Evolutionary conservation across 805 yeast species (phyloP), one percentile per base, ranked within the genome.

Genomic region (Saccharomycopsis fibuligera): DNA sequence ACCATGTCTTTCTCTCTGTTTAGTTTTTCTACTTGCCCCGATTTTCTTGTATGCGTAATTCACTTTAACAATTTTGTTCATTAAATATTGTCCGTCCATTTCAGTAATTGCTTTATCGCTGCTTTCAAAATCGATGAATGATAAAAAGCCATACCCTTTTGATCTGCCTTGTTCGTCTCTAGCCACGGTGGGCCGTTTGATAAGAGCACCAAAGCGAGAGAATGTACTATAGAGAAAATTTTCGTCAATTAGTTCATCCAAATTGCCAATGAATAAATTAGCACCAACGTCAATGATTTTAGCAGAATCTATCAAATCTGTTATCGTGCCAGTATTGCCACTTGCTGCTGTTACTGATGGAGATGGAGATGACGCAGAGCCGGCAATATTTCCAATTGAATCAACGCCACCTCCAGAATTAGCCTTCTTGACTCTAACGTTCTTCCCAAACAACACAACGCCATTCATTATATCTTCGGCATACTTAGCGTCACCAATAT

Each of bases 1-100:
- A n/a, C 96, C 96, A 57, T 86, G 95, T 42, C 75, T 72, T 17
- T 78, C 78, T 50, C 74, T 72, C 17, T 70, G 74, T 45, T 69
- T 77, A 12, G 48, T 45, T 10, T 55, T 58, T 27, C 52, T 44
- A 19, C 52, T 41, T 8, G 52, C 45, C 14, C 52, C 52, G 12
- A 45, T n/a, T 48, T 76, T 78, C 63, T 86, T 87, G 58, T 72
- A 79, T 0, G 96, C 93, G 60, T 88, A 89, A 29, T 76, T 75
- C 2, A 90, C 68, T 1, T 65, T 62, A 4, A 87, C 68, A 25
- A 75, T 75, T 51, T 70, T 70, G 61, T 86, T 88, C 78, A 86
- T 77, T 14, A 93, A 67, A 49, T 76, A 69, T 48, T 79, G 80
- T 1, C 83, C 82, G 56, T 86, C 71, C 80, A 91, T 74, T 45